Evolutionary conservation across 192 early-diverging fungal genomes (phyloP).

Genomic region (Backusella morwellensis): DNA sequence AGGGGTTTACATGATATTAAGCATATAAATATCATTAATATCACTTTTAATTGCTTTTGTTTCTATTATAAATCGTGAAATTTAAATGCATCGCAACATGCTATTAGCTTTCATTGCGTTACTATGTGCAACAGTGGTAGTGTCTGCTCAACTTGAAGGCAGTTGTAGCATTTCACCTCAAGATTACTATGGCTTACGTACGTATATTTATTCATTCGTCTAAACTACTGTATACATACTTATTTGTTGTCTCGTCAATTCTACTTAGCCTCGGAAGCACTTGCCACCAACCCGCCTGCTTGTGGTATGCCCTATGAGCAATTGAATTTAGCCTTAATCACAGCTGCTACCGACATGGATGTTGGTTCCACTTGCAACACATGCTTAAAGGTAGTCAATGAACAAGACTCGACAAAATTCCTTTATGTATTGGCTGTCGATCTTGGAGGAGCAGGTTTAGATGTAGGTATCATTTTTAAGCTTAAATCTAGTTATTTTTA

Average conservation of each 20-base stretch:
- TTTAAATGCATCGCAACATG: background rate
- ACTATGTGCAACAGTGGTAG: background rate
- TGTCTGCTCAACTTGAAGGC: background rate
- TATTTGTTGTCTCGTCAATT: background rate
- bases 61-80: background rate
- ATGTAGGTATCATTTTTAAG: conserved; percentile 33
- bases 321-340: conserved; percentile 51
- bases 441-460: conserved; percentile 49
- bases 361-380: conserved; percentile 44
- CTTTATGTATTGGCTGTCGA: conserved; percentile 55
- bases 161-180: conserved; percentile 10
- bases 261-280: conserved; percentile 24
- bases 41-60: background rate
- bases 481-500: background rate
- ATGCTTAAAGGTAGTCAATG: conserved; percentile 48
- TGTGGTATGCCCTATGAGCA: conserved; percentile 55
- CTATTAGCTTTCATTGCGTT: background rate
- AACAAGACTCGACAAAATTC: conserved; percentile 39
- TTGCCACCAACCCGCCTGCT: conserved; percentile 48
- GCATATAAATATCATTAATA: background rate
- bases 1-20: background rate
- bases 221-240: background rate
- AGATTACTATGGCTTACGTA: conserved; percentile 19
- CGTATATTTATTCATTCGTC: background rate
- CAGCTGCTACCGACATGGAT: conserved; percentile 47